Evolutionary conservation across 768 basidiomycete species (phyloP), one percentile per base, ranked within the genome.

Genomic region (Hysterangium stoloniferum): DNA sequence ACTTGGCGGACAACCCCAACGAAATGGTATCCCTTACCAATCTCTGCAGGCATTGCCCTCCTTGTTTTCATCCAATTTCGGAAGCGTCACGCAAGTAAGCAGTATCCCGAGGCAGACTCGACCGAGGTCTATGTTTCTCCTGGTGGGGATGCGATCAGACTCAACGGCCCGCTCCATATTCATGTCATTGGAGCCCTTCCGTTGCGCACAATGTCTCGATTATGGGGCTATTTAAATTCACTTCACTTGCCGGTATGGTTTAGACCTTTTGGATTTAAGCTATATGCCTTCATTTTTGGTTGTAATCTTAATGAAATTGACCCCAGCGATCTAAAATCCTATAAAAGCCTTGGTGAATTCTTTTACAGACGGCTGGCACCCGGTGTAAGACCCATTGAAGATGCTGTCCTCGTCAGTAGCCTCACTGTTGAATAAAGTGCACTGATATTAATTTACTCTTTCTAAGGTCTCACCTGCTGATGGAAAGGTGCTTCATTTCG

Each of bases 141-240:
- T 52, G 24, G 54, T 52, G 37, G 60, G 57, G 86, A 90, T 61
- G 68, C 88, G 31, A 79, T 92, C 56, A 77, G 73, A 53, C 75
- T 93, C 8, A 86, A 86, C 63, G 92, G 95, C 0, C 92, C 92
- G 43, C 41, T 6, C 17, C 54, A 90, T 92, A 91, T 98, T n/a
- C 88, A 95, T 67, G 93, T 98, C 41, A 74, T 98, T 45, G 95
- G 94, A 45, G 94, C 94, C 8, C 77, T 99, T 1, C 96, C 96
- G 0, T 77, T 98, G 5, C 82, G 94, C 35, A 92, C 92, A 54
- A 80, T 97, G 62, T 98, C 95, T n/a, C 84, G 94, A 1, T 67
- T 98, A 4, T 98, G 95, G 93, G 96, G 96, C 5, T 94, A 93
- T 66, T 60, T 98, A 54, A 99, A 97, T 70, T 87, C 86, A 1